Base-by-base conservation (phyloP, 2,329 filamentous ascomycete species). In the Epichloe baconii region DNA sequence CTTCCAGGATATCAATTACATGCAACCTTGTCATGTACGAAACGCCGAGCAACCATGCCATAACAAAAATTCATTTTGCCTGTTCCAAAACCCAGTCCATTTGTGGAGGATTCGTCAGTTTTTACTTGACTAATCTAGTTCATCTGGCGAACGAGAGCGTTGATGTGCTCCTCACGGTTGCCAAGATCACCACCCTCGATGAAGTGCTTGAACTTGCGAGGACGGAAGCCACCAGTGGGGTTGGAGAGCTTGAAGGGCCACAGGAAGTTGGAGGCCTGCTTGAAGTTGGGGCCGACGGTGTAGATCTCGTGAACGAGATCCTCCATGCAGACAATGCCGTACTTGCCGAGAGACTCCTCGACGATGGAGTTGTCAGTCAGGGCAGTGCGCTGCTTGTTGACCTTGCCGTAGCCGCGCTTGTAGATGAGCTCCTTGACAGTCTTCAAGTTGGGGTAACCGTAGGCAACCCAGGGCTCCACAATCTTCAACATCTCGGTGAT, bases 211-310 rank as follows among this genome's bases (percentile, higher is more conserved):
- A 97, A 97, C 81, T 97, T 98, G 76, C 93, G 82, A 66, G 86
- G 75, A 64, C 86, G 85, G 88, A 97, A 98, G 60, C 93, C 91
- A 72, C 93, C 93, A 64, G 77, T 97, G 69, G 93, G 93, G 83
- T 95, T 96, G 82, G 83, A 89, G 63, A 98, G 86, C 86, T 98
- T 97, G 85, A 98, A 98, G 70, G 93, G 93, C 93, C 93, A 98
- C 63, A 97, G 78, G 84, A 97, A 97, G 86, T 97, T 98, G 78
- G 85, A 82, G 67, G 88, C 89, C 79, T 96, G 90, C 85, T 96
- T 97, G 86, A 93, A 94, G 85, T 97, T 97, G 79, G 91, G 91
- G 70, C 93, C 91, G 62, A 97, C 93, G 54, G 90, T 95, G 82
- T 83, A 91, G 78, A 95, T 95, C 82, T 98, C 93, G 81, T 98